phyloP scores from a whole-genome alignment of 169 alveolate genomes.

The Theileria sp. region DNA sequence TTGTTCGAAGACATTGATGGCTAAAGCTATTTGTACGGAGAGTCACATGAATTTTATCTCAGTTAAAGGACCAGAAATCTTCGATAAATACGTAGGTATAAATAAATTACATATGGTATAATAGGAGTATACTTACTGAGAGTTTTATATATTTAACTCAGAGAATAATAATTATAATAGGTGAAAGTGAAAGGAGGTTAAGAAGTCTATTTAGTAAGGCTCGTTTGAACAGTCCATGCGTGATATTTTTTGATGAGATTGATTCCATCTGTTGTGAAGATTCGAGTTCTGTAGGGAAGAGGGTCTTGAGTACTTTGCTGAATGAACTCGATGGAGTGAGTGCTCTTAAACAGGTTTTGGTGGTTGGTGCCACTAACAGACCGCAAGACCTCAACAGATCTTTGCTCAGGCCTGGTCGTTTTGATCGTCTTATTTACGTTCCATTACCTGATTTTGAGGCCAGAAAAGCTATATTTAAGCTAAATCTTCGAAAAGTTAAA shows the following conservation, averaged over 20 bases:
- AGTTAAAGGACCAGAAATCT: constrained; percentile 99
- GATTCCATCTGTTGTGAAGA: constrained; percentile 88
- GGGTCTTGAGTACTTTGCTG: constrained; percentile 95
- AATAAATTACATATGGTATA: background rate
- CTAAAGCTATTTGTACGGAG: constrained; percentile 99
- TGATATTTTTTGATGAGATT: constrained; percentile 97
- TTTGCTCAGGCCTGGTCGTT: constrained; percentile 97
- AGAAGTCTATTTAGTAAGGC: constrained; percentile 96
- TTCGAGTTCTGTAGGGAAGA: constrained; percentile 85
- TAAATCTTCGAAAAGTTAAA: constrained; percentile 50
- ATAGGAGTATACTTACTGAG: background rate
- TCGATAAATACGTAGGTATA: constrained; percentile 92
- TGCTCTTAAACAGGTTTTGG: constrained; percentile 85
- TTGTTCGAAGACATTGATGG: constrained; percentile 97
- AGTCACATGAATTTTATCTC: constrained; percentile 95
- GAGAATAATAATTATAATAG: constrained; percentile 44
- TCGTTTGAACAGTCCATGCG: constrained; percentile 93
- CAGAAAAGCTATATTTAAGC: constrained; percentile 87
- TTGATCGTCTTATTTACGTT: constrained; percentile 96
- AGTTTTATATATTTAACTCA: background rate
- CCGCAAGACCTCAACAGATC: constrained; percentile 97
- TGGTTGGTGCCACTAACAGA: constrained; percentile 98
- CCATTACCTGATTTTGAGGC: constrained; percentile 95
- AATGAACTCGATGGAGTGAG: constrained; percentile 99
- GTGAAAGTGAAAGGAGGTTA: constrained; percentile 96